Conservation (phyloP, 2,329 filamentous ascomycete genomes). For the Clonostachys byssicola region DNA sequence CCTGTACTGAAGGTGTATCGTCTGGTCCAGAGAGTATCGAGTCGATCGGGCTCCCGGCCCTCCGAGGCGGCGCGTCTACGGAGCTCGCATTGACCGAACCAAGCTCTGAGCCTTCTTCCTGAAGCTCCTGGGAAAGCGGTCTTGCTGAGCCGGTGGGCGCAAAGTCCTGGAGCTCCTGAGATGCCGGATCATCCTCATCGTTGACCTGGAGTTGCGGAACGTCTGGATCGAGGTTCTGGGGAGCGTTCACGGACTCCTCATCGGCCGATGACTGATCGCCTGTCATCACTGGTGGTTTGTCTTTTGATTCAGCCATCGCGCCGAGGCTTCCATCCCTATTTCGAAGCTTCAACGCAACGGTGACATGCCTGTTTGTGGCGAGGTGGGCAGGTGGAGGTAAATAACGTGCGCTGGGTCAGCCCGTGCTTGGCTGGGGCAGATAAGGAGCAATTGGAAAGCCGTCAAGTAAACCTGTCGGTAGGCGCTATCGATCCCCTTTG, state of each 20-base stretch:
- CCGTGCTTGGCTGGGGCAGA: too few species aligned
- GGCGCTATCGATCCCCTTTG: too few species aligned
- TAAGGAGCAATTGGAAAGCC: too few species aligned
- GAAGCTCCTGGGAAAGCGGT: neutral
- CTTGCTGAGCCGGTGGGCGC: neutral
- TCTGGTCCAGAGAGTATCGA: slow-evolving; percentile 73
- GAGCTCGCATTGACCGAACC: slow-evolving; percentile 43
- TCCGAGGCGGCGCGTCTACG: slow-evolving; percentile 44
- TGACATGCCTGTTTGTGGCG: slow-evolving; percentile 3
- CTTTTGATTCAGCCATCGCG: slow-evolving; percentile 45
- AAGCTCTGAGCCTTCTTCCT: slow-evolving; percentile 44
- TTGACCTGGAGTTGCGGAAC: slow-evolving; percentile 4
- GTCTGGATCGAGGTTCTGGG: slow-evolving; percentile 1
- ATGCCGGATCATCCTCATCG: neutral
- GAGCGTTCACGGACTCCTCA: slow-evolving; percentile 6
- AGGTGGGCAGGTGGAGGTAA: neutral
- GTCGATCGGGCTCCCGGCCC: slow-evolving; percentile 62
- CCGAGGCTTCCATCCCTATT: slow-evolving; percentile 31
- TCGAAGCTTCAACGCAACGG: slow-evolving; percentile 4
- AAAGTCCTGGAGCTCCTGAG: slow-evolving; percentile 22
- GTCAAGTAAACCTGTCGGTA: too few species aligned
- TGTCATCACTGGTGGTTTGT: slow-evolving; percentile 28
- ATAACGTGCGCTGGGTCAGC: too few species aligned
- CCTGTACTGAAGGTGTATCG: slow-evolving; percentile 80
- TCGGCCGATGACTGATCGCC: slow-evolving; percentile 2